Base-by-base conservation (phyloP, 148 eudicot species). In the Suaeda aralocaspica region DNA sequence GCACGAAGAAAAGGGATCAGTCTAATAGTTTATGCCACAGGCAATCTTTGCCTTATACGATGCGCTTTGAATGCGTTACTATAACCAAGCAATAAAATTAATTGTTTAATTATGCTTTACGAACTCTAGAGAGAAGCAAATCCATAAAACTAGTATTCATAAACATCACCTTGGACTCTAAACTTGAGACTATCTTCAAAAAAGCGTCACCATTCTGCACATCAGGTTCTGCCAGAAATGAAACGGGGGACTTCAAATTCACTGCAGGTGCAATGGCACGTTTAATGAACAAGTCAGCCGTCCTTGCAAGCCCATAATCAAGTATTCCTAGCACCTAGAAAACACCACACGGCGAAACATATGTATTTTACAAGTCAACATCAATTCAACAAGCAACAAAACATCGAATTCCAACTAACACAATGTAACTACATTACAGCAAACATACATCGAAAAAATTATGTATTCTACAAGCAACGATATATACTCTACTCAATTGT, bases 231-330 rank as follows among this genome's bases (percentile, higher is more conserved):
- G 80, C 97, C 36, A 73, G 58, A 76, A 83, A 80, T 26, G 87
- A 76, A 79, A 81, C 59, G 51, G 66, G 80, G 58, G 86, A 67
- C 55, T 28, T 50, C 59, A 78, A 67, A 41, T 79, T 83, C 71
- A 82, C 80, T 51, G 84, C 82, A n/a, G 85, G 96, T 66, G 87
- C 61, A 55, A 94, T 74, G 66, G 80, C 88, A 68, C 85, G 78
- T 74, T 91, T 93, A 46, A 85, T 82, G 57, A 93, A 80, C 74
- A 88, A 79, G 78, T 93, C 98, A 24, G 97, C 97, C 39, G 87
- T 80, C 82, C 82, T 93, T 26, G 92, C 98, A 68, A 93, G 84
- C 51, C 97, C 98, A 77, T 82, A 91, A 78, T 89, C 84, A 66
- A 91, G 85, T 74, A 93, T 80, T 52, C 86, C 92, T 66, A 89